Evolutionary conservation across 2,329 filamentous ascomycete species (phyloP), one percentile per base, ranked within the genome.

Genomic region (Thyridium curvatum): DNA sequence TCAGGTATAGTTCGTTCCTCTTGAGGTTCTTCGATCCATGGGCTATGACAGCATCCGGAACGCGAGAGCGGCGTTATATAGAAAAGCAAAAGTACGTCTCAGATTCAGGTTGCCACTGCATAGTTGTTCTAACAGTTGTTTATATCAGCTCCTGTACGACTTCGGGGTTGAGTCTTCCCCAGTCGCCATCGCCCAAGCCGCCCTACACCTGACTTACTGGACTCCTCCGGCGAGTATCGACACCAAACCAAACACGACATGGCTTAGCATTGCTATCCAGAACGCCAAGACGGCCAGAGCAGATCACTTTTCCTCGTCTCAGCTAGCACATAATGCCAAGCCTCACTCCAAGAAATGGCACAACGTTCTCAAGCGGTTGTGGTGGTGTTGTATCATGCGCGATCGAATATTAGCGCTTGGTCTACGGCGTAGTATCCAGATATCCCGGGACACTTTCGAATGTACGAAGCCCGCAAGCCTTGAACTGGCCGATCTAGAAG

Each of bases 121-220:
- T n/a, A n/a, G n/a, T 30, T 35, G n/a, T n/a, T n/a, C n/a, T 26
- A 10, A 26, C 21, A 26, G 6, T 26, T 26, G 10, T 10, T 10
- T 6, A 26, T 6, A 6, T 6, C 10, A 68, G 51, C 58, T 68
- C 4, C 56, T 69, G 18, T 64, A 63, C 43, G 66, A 69, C 41
- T 62, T 69, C 32, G 66, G 68, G 33, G 61, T 60, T 32, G 66
- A 70, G 46, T 58, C 56, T 6, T 69, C 61, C 4, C 56, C 63
- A 5, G 47, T 66, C 1, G 54, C 59, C 12, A 58, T 66, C 8
- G 50, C 66, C 1, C 66, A 69, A 44, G 59, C 64, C 2, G 59
- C 64, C 1, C 53, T 69, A 3, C 57, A 69, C 12, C 60, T 70
- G 17, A 64, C 64, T 14, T 66, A 61, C 44, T 69, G 64, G 65